These are phyloP conservation scores for Eragrostis curvula DNA, from an alignment of 176 grass and related monocot genomes.

Conservation along the genomic window DNA sequence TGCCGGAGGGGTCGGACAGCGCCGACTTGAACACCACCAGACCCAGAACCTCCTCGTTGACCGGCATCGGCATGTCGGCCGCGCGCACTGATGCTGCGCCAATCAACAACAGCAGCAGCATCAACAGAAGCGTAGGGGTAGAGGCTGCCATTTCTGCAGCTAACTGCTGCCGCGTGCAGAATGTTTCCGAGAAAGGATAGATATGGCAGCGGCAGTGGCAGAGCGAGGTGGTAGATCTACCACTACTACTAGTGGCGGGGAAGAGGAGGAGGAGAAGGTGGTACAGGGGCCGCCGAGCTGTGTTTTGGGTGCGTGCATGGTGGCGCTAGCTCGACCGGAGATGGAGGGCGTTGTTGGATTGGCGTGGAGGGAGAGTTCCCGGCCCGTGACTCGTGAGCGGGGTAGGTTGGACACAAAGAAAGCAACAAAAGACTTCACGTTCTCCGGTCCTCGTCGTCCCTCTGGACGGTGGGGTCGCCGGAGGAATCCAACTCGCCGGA, in stretches of 20 bases:
- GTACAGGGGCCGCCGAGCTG: conserved; percentile 33
- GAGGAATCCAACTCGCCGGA: conserved; percentile 46
- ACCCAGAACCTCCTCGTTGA: conserved; percentile 91
- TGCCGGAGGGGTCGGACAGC: conserved; percentile 57
- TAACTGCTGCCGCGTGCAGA: conserved; percentile 10
- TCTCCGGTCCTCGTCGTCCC: conserved; percentile 30
- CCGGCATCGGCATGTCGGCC: conserved; percentile 53
- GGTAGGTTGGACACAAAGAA: conserved; percentile 61
- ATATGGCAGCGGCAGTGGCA: conserved; percentile 3
- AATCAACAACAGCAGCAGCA: not conserved
- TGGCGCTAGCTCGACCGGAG: not conserved
- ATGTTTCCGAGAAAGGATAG: not conserved
- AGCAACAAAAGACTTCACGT: conserved; percentile 80
- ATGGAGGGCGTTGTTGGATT: not conserved
- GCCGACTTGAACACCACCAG: conserved; percentile 80
- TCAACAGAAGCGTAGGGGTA: not conserved
- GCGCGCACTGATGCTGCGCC: not conserved
- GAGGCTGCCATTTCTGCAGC: conserved; percentile 37
- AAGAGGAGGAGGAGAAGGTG: not conserved
- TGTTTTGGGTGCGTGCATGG: conserved; percentile 40
- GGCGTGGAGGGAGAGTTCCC: not conserved
- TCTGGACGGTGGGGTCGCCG: conserved; percentile 38
- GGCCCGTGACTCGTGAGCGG: conserved; percentile 38
- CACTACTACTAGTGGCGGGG: not conserved
- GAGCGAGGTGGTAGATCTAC: conserved; percentile 32